Evolutionary conservation across 768 basidiomycete species (phyloP).

Genomic region (Glaciozyma antarctica): DNA sequence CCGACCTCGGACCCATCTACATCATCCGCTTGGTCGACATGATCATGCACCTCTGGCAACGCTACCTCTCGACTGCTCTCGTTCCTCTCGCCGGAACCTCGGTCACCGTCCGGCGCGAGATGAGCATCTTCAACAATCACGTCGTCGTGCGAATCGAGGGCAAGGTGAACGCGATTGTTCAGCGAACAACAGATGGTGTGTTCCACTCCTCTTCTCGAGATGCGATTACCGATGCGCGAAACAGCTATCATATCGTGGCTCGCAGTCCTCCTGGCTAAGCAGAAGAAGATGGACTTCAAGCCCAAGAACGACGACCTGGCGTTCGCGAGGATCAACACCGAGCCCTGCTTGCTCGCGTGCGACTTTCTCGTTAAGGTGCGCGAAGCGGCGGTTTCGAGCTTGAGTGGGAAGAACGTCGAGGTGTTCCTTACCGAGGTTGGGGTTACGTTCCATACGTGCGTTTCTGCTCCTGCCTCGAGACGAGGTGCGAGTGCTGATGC

Average conservation of each 20-base stretch:
- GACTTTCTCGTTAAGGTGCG: constrained; percentile 72
- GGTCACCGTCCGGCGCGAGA: constrained; percentile 80
- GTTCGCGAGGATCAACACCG: constrained; percentile 87
- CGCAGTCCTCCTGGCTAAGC: constrained; percentile 65
- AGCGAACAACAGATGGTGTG: constrained; percentile 72
- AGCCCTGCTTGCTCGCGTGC: constrained; percentile 78
- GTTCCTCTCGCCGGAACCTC: constrained; percentile 68
- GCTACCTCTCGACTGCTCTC: constrained; percentile 82
- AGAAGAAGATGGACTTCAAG: constrained; percentile 94
- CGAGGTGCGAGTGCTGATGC: neutral
- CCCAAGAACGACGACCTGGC: constrained; percentile 91
- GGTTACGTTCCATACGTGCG: constrained; percentile 78
- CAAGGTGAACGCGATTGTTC: constrained; percentile 65
- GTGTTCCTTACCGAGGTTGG: constrained; percentile 88
- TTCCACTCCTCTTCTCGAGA: constrained; percentile 2
- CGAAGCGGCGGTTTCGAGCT: constrained; percentile 60
- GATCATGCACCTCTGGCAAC: constrained; percentile 93
- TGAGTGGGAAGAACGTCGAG: constrained; percentile 89
- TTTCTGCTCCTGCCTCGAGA: constrained; percentile 31
- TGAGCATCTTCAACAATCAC: constrained; percentile 84
- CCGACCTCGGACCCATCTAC: constrained; percentile 57
- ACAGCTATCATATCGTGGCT: constrained; percentile 68
- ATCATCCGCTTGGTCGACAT: constrained; percentile 68
- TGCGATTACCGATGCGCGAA: too few species aligned
- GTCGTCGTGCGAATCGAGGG: constrained; percentile 75